phyloP scores from a whole-genome alignment of 2,329 filamentous ascomycete genomes.

The Xylaria sp. region DNA sequence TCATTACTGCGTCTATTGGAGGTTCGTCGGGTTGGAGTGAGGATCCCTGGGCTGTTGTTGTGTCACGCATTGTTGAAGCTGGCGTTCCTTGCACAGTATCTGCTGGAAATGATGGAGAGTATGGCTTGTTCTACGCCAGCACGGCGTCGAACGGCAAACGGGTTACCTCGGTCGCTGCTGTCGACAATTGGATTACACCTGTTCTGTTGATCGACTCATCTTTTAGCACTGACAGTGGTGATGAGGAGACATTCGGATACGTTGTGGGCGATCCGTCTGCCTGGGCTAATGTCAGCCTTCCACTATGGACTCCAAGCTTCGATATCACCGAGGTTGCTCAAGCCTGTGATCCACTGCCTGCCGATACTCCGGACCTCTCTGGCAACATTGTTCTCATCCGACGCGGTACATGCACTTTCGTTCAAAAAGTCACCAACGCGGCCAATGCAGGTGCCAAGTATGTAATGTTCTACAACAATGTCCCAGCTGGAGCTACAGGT shows the following conservation, averaged over 20 bases:
- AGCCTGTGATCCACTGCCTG: conserved; percentile 63
- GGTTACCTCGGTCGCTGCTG: conserved; percentile 61
- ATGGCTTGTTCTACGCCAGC: conserved; percentile 61
- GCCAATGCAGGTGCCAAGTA: conserved; percentile 67
- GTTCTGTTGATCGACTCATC: conserved; percentile 55
- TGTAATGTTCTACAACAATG: conserved; percentile 70
- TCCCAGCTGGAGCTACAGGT: conserved; percentile 49
- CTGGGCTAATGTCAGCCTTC: conserved; percentile 59
- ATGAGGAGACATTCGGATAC: conserved; percentile 55
- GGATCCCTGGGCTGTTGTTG: conserved; percentile 60
- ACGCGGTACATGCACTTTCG: conserved; percentile 67
- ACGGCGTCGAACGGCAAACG: conserved; percentile 59
- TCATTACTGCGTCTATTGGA: conserved; percentile 67
- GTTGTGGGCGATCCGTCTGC: conserved; percentile 53
- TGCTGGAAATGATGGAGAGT: conserved; percentile 61
- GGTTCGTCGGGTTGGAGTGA: conserved; percentile 62
- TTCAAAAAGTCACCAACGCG: conserved; percentile 63
- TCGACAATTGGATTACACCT: conserved; percentile 59
- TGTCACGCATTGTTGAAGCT: conserved; percentile 62
- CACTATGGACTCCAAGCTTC: conserved; percentile 61
- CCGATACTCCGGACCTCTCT: conserved; percentile 65
- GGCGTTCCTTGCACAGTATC: conserved; percentile 64
- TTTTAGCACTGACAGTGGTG: conserved; percentile 54
- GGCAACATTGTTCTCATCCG: conserved; percentile 68
- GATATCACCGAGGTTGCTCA: conserved; percentile 60